Evolutionary conservation across 192 early-diverging fungal genomes (phyloP).

Genomic region (Spizellomyces punctatus): DNA sequence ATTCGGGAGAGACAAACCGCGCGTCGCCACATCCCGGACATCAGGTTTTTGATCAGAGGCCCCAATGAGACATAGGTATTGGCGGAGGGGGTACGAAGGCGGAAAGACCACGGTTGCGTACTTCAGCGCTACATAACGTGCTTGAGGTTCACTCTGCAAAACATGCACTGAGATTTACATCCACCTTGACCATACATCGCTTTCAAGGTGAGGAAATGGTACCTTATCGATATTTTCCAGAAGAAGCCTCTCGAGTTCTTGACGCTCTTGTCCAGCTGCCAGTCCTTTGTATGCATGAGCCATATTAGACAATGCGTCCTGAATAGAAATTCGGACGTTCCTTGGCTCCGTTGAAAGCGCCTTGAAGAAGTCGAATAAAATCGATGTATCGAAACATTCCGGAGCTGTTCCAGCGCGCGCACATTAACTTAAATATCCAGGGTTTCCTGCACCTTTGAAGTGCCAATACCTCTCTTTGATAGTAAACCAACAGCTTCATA

Average conservation of each 20-base stretch:
- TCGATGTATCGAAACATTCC: conserved; percentile 63
- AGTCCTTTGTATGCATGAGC: conserved; percentile 49
- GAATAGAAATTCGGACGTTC: conserved; percentile 74
- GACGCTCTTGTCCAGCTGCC: conserved; percentile 8
- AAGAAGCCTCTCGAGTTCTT: conserved; percentile 35
- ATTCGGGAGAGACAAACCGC: conserved; percentile 51
- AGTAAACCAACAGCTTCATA: conserved; percentile 84
- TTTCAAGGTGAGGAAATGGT: background rate
- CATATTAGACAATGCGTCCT: conserved; percentile 80
- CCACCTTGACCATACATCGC: too few relatives aligned
- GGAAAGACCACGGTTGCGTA: conserved; percentile 55
- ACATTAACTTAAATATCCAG: too few relatives aligned
- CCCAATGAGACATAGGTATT: conserved; percentile 47
- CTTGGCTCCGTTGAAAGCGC: conserved; percentile 63
- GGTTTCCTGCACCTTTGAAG: too few relatives aligned
- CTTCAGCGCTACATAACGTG: conserved; percentile 45
- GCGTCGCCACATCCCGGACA: conserved; percentile 47
- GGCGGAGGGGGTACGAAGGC: conserved; percentile 41
- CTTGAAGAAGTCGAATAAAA: conserved; percentile 71
- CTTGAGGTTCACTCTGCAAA: conserved; percentile 42
- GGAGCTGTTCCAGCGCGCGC: conserved; percentile 48
- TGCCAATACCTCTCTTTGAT: conserved; percentile 48
- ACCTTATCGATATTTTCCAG: conserved; percentile 53
- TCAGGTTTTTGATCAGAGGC: conserved; percentile 50
- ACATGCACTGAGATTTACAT: background rate